Base-by-base conservation (phyloP, 352 stramenopile species). In the Pythium phragmiticola region DNA sequence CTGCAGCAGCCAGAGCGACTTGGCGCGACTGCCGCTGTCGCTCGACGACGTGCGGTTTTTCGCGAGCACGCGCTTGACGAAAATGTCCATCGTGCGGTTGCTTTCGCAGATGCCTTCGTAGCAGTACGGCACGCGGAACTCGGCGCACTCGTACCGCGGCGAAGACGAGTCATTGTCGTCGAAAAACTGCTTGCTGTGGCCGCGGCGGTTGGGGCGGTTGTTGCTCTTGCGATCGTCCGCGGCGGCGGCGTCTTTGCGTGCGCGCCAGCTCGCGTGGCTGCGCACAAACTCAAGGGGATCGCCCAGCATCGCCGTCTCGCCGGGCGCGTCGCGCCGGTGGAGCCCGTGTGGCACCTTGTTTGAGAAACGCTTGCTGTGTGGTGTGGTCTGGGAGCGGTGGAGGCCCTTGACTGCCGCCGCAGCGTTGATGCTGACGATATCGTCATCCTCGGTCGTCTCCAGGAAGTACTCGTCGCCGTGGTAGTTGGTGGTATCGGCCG, bases 61-160 rank as follows among this genome's bases (percentile, higher is more conserved):
- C 23, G 50, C 72, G 3, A 65, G 16, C 28, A 68, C 42, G 2
- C 75, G 69, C 37, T 72, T 72, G 16, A 80, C 66, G 39, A 82
- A 82, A 13, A 90, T 45, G 47, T 78, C 60, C 45, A 90, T 75
- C 36, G 65, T 83, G 50, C 79, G 74, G 52, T 82, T 63, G 63
- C 80, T 90, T 33, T 73, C 43, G 64, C 84, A 93, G 16, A 93
- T 57, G 28, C 70, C 74, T 2, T 78, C 69, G 66, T 91, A 84
- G 68, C 84, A 93, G 55, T 90, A 67, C 50, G 84, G 82, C 60
- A 90, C 74, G 17, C 70, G 67, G 33, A 90, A 70, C 47, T 86
- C 74, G 0, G 76, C 81, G 61, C 84, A 92, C 39, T 92, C 76
- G 39, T 46, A 46, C 2, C 39, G 39, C 39, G 39, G 39, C 13